Conservation (phyloP, 2,329 filamentous ascomycete genomes). For the Tolypocladium cylindrosporum region DNA sequence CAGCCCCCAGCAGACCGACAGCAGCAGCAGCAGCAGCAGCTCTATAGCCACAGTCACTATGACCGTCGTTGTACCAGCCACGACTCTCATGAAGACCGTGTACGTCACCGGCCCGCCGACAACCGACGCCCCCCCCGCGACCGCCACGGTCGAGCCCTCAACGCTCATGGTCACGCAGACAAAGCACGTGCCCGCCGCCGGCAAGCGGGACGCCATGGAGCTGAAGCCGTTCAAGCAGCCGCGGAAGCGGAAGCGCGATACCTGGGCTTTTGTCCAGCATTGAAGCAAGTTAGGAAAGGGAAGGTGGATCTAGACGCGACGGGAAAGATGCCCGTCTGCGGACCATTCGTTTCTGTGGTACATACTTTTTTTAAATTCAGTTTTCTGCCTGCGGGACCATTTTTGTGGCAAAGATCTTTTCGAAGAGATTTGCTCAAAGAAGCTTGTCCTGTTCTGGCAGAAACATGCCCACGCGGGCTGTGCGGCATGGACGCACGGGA, state of each 20-base stretch:
- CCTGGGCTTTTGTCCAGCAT: neutral
- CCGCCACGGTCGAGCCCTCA: neutral
- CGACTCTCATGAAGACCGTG: conserved; percentile 1
- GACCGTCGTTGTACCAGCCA: conserved; percentile 20
- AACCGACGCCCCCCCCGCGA: conserved; percentile 1
- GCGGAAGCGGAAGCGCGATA: neutral
- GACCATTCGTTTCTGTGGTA: neutral
- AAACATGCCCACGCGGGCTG: neutral
- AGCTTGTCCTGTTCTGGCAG: neutral
- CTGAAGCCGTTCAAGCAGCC: neutral
- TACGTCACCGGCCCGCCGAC: conserved; percentile 6
- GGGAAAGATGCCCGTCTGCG: neutral
- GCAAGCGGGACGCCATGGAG: neutral
- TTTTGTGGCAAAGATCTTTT: neutral
- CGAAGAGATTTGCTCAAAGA: neutral
- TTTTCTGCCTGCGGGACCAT: neutral
- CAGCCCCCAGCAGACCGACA: neutral
- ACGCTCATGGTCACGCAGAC: conserved; percentile 5
- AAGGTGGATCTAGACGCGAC: neutral
- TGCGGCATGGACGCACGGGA: neutral
- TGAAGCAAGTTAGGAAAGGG: neutral
- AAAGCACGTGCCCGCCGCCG: neutral
- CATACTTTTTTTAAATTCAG: neutral
- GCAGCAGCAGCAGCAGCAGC: neutral
- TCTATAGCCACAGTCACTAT: conserved; percentile 21